A percentile compares a stretch with the other conserved stretches of the same genome.
Conservation (phyloP, 1,139 yeast species). For the Candida sanyaensis region DNA sequence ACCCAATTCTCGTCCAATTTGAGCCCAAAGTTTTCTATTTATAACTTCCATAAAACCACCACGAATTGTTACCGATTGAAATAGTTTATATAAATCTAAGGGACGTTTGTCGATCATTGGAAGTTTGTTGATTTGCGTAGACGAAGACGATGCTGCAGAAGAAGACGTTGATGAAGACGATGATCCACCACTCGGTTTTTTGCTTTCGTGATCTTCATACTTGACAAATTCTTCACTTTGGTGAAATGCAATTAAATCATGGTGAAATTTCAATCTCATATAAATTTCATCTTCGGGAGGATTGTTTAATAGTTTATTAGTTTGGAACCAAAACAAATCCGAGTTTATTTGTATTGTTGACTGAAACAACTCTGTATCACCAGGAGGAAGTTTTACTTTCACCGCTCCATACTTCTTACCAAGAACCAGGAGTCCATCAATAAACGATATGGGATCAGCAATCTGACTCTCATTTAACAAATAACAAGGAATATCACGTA, state of each 20-base stretch:
- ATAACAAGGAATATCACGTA: constrained; percentile 47
- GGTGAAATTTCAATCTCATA: constrained; percentile 31
- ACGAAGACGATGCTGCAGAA: background rate
- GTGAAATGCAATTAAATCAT: constrained; percentile 23
- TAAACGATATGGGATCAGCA: constrained; percentile 51
- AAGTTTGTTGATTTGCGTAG: constrained; percentile 18
- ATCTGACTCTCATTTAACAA: constrained; percentile 42
- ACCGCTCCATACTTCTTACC: constrained; percentile 71
- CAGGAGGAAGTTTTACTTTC: constrained; percentile 59
- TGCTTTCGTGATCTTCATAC: constrained; percentile 6
- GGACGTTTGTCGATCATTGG: constrained; percentile 62
- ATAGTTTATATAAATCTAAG: constrained; percentile 54
- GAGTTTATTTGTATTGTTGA: constrained; percentile 15
- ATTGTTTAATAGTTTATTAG: constrained; percentile 22
- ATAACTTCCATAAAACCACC: constrained; percentile 64
- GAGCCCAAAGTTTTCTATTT: constrained; percentile 60
- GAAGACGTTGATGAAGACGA: background rate
- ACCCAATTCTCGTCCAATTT: constrained; percentile 74
- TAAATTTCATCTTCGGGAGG: constrained; percentile 31
- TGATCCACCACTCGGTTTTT: background rate
- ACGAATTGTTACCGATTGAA: constrained; percentile 50
- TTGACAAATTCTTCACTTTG: constrained; percentile 13
- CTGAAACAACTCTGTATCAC: constrained; percentile 28
- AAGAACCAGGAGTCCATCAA: constrained; percentile 44
- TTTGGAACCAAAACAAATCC: constrained; percentile 18